A percentile compares a stretch with the other conserved stretches of the same genome.
Conservation (phyloP, 208 protist genomes). For the Acanthamoeba sp. region DNA sequence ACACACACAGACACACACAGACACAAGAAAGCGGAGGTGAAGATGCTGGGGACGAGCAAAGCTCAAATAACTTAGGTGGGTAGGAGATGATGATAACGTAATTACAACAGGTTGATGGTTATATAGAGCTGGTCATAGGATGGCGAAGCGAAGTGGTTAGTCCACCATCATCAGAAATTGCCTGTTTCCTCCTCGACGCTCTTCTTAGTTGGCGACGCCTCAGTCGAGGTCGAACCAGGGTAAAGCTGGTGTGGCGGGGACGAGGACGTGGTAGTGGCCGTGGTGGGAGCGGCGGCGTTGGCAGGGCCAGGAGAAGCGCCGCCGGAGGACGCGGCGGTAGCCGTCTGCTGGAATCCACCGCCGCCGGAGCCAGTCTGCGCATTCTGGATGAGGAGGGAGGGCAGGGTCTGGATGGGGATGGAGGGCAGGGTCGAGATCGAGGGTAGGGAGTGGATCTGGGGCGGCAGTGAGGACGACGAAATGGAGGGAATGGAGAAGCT, state of each 20-base stretch:
- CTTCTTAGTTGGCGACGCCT: not conserved
- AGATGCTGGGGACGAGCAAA: too few relatives aligned
- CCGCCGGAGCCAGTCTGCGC: too few relatives aligned
- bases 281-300: not conserved
- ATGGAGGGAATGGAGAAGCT: slow-evolving; percentile 33
- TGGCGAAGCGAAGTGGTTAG: not conserved
- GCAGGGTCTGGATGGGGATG: not conserved
- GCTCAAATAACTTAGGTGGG: not conserved
- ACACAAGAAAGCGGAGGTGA: too few relatives aligned
- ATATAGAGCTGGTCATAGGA: not conserved
- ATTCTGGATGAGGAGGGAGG: not conserved
- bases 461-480: not conserved
- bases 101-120: not conserved
- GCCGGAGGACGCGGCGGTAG: not conserved
- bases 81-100: not conserved
- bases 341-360: not conserved
- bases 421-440: slow-evolving; percentile 14
- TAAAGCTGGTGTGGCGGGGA: not conserved
- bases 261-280: not conserved
- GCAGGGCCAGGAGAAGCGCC: too few relatives aligned
- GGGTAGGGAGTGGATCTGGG: not conserved
- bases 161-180: not conserved
- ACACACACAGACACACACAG: too few relatives aligned
- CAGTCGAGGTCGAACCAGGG: not conserved
- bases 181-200: too few relatives aligned